Evolutionary conservation across 345 rosid genomes (phyloP).

Genomic region (Heritiera fomes): DNA sequence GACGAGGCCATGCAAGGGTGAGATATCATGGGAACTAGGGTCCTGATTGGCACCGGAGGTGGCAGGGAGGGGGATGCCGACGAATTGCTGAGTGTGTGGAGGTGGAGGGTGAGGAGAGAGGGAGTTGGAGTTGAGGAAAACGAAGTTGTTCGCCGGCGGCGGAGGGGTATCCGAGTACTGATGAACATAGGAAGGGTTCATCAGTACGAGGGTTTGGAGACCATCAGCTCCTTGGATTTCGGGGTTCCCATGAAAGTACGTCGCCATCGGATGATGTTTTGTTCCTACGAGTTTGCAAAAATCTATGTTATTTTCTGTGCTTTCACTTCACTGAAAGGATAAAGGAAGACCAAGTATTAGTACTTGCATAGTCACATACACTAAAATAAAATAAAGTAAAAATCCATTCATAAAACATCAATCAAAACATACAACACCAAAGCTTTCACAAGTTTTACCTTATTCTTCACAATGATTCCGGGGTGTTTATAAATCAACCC

Average conservation of each 20-base stretch:
- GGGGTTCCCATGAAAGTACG: conserved; percentile 75
- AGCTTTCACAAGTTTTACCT: conserved; percentile 6
- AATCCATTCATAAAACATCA: neutral
- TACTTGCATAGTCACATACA: neutral
- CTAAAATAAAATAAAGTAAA: neutral
- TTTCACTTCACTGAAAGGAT: conserved; percentile 33
- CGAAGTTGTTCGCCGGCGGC: conserved; percentile 43
- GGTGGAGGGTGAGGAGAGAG: conserved; percentile 55
- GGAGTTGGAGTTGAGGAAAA: conserved; percentile 56
- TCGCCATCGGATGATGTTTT: conserved; percentile 53
- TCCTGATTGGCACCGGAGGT: conserved; percentile 43
- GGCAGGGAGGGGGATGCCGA: conserved; percentile 75
- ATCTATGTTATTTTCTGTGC: conserved; percentile 11
- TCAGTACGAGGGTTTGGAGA: conserved; percentile 87
- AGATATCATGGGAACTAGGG: conserved; percentile 44
- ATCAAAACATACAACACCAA: neutral
- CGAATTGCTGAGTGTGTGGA: conserved; percentile 66
- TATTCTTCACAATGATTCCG: neutral
- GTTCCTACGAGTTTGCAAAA: conserved; percentile 9
- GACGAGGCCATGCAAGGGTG: conserved; percentile 72
- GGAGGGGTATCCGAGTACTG: conserved; percentile 70
- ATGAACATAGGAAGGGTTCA: conserved; percentile 94
- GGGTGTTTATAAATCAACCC: conserved; percentile 23
- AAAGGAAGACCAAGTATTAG: conserved; percentile 1
- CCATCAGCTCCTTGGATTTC: conserved; percentile 79